phyloP scores from a whole-genome alignment of 768 basidiomycete genomes.

The Trametes cingulata region DNA sequence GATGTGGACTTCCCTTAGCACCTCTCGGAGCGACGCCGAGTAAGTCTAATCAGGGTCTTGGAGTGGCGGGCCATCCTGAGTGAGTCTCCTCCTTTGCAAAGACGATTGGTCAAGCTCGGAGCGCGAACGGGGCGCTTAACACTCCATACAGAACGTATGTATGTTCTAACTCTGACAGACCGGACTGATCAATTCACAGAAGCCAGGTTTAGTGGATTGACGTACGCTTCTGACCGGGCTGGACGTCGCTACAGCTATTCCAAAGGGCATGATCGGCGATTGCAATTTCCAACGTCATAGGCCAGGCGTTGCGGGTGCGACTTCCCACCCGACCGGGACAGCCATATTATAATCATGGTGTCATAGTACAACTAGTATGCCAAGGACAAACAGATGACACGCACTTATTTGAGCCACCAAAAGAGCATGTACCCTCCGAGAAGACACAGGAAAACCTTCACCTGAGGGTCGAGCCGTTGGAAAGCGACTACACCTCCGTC shows the following conservation, averaged over 20 bases:
- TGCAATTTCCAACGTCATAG: too few relatives aligned
- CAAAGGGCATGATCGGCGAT: background rate
- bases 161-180: background rate
- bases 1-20: background rate
- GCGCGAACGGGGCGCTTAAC: too few relatives aligned
- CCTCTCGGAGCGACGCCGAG: background rate
- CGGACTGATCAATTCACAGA: background rate
- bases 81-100: too few relatives aligned
- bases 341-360: background rate
- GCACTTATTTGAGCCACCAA: constrained; percentile 38
- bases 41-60: background rate
- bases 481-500: constrained; percentile 39
- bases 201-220: background rate
- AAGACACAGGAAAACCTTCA: constrained; percentile 64
- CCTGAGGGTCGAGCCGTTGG: constrained; percentile 62
- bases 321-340: background rate
- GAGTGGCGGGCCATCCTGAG: background rate
- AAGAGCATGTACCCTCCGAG: constrained; percentile 63
- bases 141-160: background rate
- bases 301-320: background rate
- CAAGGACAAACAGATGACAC: background rate
- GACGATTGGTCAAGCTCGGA: too few relatives aligned
- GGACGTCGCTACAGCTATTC: too few relatives aligned
- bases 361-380: background rate
- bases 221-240: background rate